A percentile compares a stretch with the other conserved stretches of the same genome.
These are phyloP conservation scores for Tricharina praecox DNA, from an alignment of 495 filamentous ascomycete species.

Conservation along the genomic window DNA sequence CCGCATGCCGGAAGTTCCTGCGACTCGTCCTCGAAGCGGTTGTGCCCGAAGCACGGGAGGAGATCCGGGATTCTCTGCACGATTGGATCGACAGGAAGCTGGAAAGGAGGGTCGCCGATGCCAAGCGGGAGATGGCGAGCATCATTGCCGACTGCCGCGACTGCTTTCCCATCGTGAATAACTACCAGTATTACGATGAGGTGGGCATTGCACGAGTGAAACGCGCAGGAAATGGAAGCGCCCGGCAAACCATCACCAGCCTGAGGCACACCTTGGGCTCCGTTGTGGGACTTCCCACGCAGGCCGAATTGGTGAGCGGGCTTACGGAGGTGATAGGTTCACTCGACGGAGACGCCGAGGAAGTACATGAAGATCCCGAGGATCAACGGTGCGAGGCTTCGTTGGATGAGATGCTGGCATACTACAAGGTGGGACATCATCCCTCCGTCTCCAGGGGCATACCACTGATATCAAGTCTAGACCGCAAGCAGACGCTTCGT, in stretches of 20 bases:
- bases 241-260: too few species aligned
- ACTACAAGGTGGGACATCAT: slow-evolving; percentile 31
- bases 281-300: too few species aligned
- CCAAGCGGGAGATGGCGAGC: background rate
- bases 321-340: slow-evolving; percentile 12
- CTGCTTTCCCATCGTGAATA: background rate
- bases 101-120: background rate
- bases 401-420: slow-evolving; percentile 29
- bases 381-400: background rate
- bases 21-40: background rate
- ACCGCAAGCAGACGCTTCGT: slow-evolving; percentile 32
- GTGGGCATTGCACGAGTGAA: background rate
- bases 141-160: background rate
- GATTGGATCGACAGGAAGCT: background rate
- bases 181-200: background rate
- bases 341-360: background rate
- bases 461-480: too few species aligned
- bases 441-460: too few species aligned
- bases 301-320: slow-evolving; percentile 8
- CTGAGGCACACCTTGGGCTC: too few species aligned
- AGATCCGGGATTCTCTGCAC: background rate
- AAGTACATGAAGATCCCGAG: background rate
- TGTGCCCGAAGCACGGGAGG: background rate
- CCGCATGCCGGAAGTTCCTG: slow-evolving; percentile 1
- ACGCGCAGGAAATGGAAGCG: too few species aligned